These are phyloP conservation scores for Leucocoprinus sp. DNA, from an alignment of 768 basidiomycete genomes.

Conservation along the genomic window DNA sequence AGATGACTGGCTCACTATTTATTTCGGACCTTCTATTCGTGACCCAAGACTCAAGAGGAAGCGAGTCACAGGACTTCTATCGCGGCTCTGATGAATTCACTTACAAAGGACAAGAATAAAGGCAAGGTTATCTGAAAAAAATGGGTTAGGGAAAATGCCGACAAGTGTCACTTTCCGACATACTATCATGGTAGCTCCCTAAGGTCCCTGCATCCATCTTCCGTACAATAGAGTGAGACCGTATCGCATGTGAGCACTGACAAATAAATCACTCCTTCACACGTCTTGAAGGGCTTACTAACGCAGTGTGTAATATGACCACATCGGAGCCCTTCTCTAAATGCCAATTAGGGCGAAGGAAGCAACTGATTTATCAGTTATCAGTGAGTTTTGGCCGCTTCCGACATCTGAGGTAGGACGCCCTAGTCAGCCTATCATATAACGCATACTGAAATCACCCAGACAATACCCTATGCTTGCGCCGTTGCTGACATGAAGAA, in stretches of 20 bases:
- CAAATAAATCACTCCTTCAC: background rate
- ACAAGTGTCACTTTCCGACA: no score
- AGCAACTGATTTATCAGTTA: conserved; percentile 57
- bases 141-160: background rate
- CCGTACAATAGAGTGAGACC: no score
- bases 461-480: conserved; percentile 58
- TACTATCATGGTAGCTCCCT: no score
- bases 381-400: conserved; percentile 52
- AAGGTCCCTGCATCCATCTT: conserved; percentile 60
- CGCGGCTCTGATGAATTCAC: conserved; percentile 18
- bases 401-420: conserved; percentile 39
- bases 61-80: background rate
- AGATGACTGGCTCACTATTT: background rate
- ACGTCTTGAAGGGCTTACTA: conserved; percentile 5
- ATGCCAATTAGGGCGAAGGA: conserved; percentile 35
- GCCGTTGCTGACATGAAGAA: conserved; percentile 38
- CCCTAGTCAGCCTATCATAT: background rate
- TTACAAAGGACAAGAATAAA: conserved; percentile 52
- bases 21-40: background rate
- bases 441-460: conserved; percentile 26
- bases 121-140: conserved; percentile 33
- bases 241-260: background rate
- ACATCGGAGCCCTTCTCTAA: conserved; percentile 46
- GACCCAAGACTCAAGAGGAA: conserved; percentile 1
- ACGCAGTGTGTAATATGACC: conserved; percentile 55